Percentiles rank a stretch among this genome's conserved stretches.
These are phyloP conservation scores for Deinandra increscens DNA, from an alignment of 129 eudicot genomes.

Conservation along the genomic window DNA sequence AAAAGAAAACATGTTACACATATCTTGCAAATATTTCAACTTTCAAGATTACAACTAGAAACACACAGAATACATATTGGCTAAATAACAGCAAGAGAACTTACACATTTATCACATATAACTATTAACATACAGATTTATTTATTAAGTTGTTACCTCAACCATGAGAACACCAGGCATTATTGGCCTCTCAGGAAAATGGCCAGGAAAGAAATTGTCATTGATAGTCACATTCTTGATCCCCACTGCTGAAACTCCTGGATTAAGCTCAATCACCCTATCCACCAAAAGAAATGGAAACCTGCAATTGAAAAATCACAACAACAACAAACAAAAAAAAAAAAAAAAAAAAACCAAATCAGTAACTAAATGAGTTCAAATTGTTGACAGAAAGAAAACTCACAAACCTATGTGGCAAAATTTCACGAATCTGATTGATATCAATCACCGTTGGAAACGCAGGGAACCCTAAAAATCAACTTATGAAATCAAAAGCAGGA, in stretches of 20 bases:
- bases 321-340: conserved; percentile 11
- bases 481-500: background rate
- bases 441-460: conserved; percentile 80
- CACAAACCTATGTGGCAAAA: conserved; percentile 80
- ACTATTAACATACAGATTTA: background rate
- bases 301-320: conserved; percentile 34
- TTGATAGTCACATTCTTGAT: conserved; percentile 97
- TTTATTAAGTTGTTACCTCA: conserved; percentile 58
- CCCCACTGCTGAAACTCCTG: conserved; percentile 92
- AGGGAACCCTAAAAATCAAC: conserved; percentile 47
- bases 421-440: conserved; percentile 80
- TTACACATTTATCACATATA: background rate
- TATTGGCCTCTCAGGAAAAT: conserved; percentile 97
- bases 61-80: conserved; percentile 1
- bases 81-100: background rate
- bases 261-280: conserved; percentile 85
- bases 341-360: no score
- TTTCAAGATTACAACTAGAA: background rate
- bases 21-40: background rate
- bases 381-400: background rate
- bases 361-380: conserved; percentile 1
- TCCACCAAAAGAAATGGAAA: conserved; percentile 94
- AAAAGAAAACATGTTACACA: background rate
- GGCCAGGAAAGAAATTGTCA: conserved; percentile 82
- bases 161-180: conserved; percentile 99